Base-by-base conservation (phyloP, 139 green algal species). In the Picochlorum sp. region DNA sequence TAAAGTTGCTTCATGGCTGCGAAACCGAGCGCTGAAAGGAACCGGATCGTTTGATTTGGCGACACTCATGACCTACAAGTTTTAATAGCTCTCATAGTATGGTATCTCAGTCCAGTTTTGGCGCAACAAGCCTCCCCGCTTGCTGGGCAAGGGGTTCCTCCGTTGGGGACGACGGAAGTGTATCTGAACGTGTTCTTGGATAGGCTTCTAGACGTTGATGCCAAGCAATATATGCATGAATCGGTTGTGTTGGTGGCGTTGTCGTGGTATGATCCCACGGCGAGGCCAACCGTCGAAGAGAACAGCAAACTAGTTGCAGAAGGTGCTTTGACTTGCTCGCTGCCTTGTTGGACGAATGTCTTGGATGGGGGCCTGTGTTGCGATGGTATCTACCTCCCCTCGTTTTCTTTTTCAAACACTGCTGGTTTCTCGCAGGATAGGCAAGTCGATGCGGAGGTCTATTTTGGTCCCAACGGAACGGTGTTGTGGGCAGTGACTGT, bases 361-460 rank as follows among this genome's bases (percentile, higher is more conserved):
- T 18, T 38, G 13, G 13, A 20, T 34, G 7, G 21, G 4, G 51
- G 11, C 8, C 31, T 23, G 14, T 66, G 68, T 68, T 77, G 70
- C 57, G 63, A 77, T 51, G n/a, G 16, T 49, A 24, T 63, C 15
- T 74, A 14, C 15, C 69, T 72, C 34, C 69, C 76, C 1, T 62
- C 79, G 73, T 76, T 86, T 67, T 23, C 82, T 66, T 49, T 86
- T 65, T 10, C 71, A 21, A 49, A 85, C 49, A 65, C 81, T 60
- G 37, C 63, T 3, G 69, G 62, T 2, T 76, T 70, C 16, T 49
- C 15, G 16, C 54, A 70, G 20, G 45, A 31, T 67, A 38, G 57
- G 3, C 44, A 70, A 7, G 63, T 72, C 54, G 54, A 57, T 14
- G 71, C 68, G 31, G 63, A 58, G 16, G 21, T 76, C 13, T 49